phyloP scores from a whole-genome alignment of 2,329 filamentous ascomycete genomes.

The Colletotrichum australisinense region DNA sequence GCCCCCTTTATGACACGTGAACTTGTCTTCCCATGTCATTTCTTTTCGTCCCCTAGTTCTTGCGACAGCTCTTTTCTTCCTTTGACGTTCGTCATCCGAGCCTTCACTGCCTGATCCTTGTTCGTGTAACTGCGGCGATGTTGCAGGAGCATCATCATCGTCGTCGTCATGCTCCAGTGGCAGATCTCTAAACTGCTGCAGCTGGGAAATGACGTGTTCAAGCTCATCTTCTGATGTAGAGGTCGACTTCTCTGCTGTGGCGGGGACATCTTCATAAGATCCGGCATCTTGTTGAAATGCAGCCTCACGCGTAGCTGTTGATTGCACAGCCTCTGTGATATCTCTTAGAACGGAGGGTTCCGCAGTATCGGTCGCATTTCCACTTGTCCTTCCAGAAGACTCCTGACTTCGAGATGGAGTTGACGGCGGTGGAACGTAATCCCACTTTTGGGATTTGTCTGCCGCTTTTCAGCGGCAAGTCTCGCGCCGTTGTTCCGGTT shows the following conservation, averaged over 20 bases:
- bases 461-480: constrained; percentile 60
- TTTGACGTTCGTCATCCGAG: constrained; percentile 43
- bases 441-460: constrained; percentile 50
- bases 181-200: constrained; percentile 70
- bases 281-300: not conserved
- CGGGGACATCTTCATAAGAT: not conserved
- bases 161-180: constrained; percentile 64
- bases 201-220: constrained; percentile 71
- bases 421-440: constrained; percentile 48
- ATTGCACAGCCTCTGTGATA: not conserved
- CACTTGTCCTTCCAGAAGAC: constrained; percentile 39
- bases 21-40: constrained; percentile 58
- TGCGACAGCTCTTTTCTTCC: constrained; percentile 40
- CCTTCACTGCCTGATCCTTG: constrained; percentile 26
- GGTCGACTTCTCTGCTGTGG: not conserved
- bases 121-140: constrained; percentile 37
- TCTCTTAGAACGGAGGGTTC: not conserved
- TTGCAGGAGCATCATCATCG: constrained; percentile 47
- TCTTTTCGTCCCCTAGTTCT: constrained; percentile 42
- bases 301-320: not conserved
- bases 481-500: not conserved
- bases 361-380: not conserved
- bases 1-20: constrained; percentile 66
- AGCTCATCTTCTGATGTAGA: constrained; percentile 62
- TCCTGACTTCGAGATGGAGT: constrained; percentile 52